phyloP scores from a whole-genome alignment of 768 basidiomycete species.

The Boletus sp. region DNA sequence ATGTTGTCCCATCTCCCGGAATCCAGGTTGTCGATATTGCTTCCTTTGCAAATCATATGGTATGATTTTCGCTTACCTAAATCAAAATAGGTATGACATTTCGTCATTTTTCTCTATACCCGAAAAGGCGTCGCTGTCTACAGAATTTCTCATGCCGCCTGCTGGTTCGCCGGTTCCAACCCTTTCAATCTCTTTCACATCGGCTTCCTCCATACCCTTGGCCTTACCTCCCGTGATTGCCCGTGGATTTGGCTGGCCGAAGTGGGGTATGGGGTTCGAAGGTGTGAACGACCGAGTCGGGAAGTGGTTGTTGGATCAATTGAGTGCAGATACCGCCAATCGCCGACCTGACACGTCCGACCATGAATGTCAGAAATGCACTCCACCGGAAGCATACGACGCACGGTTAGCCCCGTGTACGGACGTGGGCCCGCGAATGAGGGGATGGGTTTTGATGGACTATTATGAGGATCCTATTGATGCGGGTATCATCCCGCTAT shows the following conservation, averaged over 20 bases:
- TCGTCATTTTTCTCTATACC: constrained; percentile 78
- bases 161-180: constrained; percentile 37
- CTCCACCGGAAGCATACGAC: not conserved
- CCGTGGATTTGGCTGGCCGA: constrained; percentile 81
- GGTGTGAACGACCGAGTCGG: constrained; percentile 81
- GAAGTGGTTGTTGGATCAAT: constrained; percentile 62
- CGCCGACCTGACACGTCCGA: not conserved
- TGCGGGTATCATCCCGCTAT: constrained; percentile 54
- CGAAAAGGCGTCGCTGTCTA: constrained; percentile 69
- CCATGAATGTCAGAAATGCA: not conserved
- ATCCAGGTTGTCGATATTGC: not conserved
- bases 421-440: constrained; percentile 41
- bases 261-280: constrained; percentile 73
- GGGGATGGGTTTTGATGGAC: constrained; percentile 78
- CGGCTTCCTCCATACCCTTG: constrained; percentile 78
- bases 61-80: constrained; percentile 5
- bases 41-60: not conserved
- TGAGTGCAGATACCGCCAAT: constrained; percentile 25
- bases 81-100: constrained; percentile 66
- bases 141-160: constrained; percentile 49
- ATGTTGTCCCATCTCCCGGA: not conserved
- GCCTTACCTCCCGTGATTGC: constrained; percentile 77
- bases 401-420: not conserved
- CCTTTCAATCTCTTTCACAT: constrained; percentile 77
- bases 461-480: constrained; percentile 61